These are phyloP conservation scores for Cutaneotrichosporon spelunceum DNA, from an alignment of 1,284 basidiomycete species.

Conservation along the genomic window DNA sequence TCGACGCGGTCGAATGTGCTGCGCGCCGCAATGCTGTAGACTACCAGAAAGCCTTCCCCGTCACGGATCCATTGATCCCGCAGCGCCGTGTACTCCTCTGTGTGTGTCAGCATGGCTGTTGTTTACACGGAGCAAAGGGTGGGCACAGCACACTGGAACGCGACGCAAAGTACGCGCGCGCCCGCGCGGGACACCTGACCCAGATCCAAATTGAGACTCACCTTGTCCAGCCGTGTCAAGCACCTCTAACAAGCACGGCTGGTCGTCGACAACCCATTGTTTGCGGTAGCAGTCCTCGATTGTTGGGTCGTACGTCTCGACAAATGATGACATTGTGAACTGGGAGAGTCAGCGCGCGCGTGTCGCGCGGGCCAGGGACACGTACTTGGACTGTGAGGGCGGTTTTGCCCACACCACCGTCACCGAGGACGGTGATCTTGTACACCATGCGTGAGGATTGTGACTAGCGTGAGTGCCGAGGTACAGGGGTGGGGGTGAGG, in stretches of 20 bases:
- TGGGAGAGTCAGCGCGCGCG: conserved; percentile 40
- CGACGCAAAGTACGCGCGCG: background rate
- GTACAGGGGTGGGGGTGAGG: background rate
- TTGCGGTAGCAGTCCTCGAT: conserved; percentile 95
- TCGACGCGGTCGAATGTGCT: conserved; percentile 91
- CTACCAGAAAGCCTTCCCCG: conserved; percentile 96
- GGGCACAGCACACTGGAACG: background rate
- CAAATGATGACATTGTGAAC: conserved; percentile 91
- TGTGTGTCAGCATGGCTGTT: conserved; percentile 15
- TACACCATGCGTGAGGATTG: conserved; percentile 41
- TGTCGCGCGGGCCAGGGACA: conserved; percentile 2
- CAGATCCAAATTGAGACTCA: conserved; percentile 39
- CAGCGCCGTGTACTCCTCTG: conserved; percentile 94
- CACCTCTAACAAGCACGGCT: conserved; percentile 87
- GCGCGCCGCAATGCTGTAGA: conserved; percentile 95
- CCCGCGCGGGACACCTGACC: background rate
- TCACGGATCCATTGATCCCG: conserved; percentile 99
- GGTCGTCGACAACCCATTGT: conserved; percentile 83
- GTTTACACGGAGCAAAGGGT: background rate
- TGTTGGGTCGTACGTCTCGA: conserved; percentile 63
- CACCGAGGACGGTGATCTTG: conserved; percentile 81
- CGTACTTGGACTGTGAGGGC: conserved; percentile 89
- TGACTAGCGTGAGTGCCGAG: conserved; percentile 7
- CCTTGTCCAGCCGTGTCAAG: conserved; percentile 93
- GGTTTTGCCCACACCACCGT: conserved; percentile 97